Evolutionary conservation across 805 yeast species (phyloP).

Genomic region (Tetrapisispora arboricola): DNA sequence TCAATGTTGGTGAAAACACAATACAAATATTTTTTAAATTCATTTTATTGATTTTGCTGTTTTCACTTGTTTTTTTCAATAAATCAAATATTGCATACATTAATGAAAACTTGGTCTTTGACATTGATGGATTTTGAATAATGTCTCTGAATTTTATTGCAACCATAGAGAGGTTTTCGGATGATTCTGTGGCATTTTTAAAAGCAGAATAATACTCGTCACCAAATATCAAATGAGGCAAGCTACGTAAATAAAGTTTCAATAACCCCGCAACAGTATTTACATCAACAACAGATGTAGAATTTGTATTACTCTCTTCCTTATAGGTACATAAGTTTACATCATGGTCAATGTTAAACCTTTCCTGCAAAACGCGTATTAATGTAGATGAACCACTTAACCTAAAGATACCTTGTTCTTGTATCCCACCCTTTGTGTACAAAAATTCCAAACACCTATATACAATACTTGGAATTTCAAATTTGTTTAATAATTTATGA

Average conservation of each 20-base stretch:
- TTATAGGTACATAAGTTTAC: conserved; percentile 45
- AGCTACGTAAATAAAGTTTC: conserved; percentile 69
- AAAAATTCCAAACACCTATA: conserved; percentile 65
- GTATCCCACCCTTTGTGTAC: conserved; percentile 55
- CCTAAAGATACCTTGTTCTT: conserved; percentile 86
- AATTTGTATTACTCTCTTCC: conserved; percentile 4
- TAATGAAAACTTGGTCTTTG: conserved; percentile 47
- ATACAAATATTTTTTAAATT: conserved; percentile 66
- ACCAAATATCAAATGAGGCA: conserved; percentile 63
- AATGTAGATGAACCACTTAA: conserved; percentile 79
- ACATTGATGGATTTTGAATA: conserved; percentile 30
- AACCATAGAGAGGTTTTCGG: conserved; percentile 20
- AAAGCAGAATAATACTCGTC: conserved; percentile 36
- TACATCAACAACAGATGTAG: conserved; percentile 38
- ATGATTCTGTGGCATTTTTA: conserved; percentile 28
- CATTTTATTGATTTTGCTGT: conserved; percentile 68
- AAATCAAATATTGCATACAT: conserved; percentile 58
- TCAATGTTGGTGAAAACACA: conserved; percentile 74
- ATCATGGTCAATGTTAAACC: conserved; percentile 59
- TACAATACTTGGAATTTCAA: conserved; percentile 57
- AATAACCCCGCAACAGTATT: conserved; percentile 82
- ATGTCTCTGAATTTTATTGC: conserved; percentile 29
- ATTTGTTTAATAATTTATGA: conserved; percentile 29
- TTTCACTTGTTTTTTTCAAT: conserved; percentile 51
- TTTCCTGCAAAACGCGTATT: conserved; percentile 56